A percentile compares a stretch with the other conserved stretches of the same genome.
These are phyloP conservation scores for Jacaranda copaia DNA, from an alignment of 257 asterid genomes.

Conservation along the genomic window DNA sequence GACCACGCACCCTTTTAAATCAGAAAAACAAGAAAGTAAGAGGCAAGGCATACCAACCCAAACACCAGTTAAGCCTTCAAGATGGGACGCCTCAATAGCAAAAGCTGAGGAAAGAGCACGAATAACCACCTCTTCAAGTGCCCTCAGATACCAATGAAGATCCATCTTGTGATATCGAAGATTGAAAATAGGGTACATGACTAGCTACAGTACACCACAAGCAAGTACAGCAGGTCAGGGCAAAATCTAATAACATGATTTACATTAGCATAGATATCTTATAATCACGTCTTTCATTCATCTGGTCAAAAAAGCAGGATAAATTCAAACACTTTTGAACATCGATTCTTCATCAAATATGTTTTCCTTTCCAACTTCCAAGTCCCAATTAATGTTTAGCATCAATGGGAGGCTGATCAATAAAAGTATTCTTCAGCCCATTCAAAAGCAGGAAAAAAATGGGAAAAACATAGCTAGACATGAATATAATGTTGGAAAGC, in stretches of 20 bases:
- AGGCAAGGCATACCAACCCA: constrained; percentile 81
- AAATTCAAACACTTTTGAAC: not conserved
- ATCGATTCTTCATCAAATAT: not conserved
- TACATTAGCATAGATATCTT: not conserved
- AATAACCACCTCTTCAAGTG: constrained; percentile 92
- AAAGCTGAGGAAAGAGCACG: constrained; percentile 76
- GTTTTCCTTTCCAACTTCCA: not conserved
- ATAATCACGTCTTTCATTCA: not conserved
- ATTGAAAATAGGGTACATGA: constrained; percentile 92
- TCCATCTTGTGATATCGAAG: constrained; percentile 86
- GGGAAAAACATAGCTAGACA: too few species aligned
- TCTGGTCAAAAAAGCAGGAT: not conserved
- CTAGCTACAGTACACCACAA: constrained; percentile 60
- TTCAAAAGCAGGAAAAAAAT: not conserved
- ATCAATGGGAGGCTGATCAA: constrained; percentile 15
- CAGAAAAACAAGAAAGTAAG: not conserved
- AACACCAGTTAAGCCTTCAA: constrained; percentile 90
- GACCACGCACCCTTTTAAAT: not conserved
- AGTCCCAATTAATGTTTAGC: not conserved
- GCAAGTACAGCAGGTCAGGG: constrained; percentile 25
- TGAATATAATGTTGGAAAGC: not conserved
- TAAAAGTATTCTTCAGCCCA: not conserved
- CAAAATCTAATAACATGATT: constrained; percentile 4
- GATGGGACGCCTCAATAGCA: constrained; percentile 69
- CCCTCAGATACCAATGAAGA: constrained; percentile 92